Evolutionary conservation across 306 rosid species (phyloP).

Genomic region (Mimosa bimucronata): DNA sequence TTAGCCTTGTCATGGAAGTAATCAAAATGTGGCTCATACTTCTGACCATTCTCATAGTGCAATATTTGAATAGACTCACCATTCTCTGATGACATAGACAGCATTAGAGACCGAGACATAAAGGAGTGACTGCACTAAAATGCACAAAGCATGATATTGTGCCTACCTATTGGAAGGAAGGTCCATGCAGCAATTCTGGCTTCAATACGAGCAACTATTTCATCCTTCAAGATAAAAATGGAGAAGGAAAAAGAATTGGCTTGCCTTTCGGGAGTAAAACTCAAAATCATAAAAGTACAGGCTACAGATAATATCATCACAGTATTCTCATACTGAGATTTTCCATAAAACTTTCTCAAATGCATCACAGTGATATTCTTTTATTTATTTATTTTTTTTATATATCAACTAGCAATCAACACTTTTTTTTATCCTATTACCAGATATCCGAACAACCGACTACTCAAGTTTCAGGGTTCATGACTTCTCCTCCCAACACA

Average conservation of each 20-base stretch:
- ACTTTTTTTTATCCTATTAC: too few relatives aligned
- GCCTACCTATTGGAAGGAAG: slow-evolving; percentile 78
- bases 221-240: slow-evolving; percentile 66
- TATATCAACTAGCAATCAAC: too few relatives aligned
- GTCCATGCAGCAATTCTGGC: slow-evolving; percentile 89
- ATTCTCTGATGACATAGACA: slow-evolving; percentile 58
- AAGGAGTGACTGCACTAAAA: slow-evolving; percentile 12
- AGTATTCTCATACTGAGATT: neutral
- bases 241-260: neutral
- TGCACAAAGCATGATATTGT: slow-evolving; percentile 9
- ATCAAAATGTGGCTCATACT: slow-evolving; percentile 92
- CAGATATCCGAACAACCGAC: too few relatives aligned
- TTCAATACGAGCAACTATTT: slow-evolving; percentile 68
- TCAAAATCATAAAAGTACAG: slow-evolving; percentile 4
- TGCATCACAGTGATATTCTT: neutral
- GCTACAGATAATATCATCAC: neutral
- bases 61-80: slow-evolving; percentile 89
- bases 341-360: slow-evolving; percentile 2
- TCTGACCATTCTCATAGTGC: slow-evolving; percentile 85
- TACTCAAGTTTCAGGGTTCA: too few relatives aligned
- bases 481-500: too few relatives aligned
- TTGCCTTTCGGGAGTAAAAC: slow-evolving; percentile 16
- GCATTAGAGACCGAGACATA: slow-evolving; percentile 3
- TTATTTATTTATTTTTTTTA: too few relatives aligned
- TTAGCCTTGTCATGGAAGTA: slow-evolving; percentile 84